Conservation (phyloP, 2,329 filamentous ascomycete genomes). For the Epicoccum sorghinum region DNA sequence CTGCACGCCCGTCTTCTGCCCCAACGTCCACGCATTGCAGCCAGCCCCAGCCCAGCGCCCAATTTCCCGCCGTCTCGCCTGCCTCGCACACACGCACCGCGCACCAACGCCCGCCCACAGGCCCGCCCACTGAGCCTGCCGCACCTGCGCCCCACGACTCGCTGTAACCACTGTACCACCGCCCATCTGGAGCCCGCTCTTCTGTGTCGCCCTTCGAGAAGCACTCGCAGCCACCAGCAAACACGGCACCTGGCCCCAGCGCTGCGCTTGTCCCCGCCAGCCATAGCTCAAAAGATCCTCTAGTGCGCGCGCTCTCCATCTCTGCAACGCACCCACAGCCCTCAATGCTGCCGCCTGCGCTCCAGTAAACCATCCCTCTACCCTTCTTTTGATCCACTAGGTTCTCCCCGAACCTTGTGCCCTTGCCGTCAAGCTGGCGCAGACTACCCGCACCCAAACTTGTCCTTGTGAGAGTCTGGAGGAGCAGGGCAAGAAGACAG, state of each 20-base stretch:
- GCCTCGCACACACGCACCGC: slow-evolving; percentile 1
- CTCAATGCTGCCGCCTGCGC: slow-evolving; percentile 37
- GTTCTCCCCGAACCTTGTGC: slow-evolving; percentile 45
- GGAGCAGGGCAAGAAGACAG: slow-evolving; percentile 41
- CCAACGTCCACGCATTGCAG: slow-evolving; percentile 12
- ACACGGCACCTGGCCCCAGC: slow-evolving; percentile 11
- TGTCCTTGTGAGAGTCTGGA: slow-evolving; percentile 44
- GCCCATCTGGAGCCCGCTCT: background rate
- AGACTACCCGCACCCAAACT: slow-evolving; percentile 38
- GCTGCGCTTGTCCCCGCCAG: slow-evolving; percentile 19
- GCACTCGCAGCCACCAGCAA: slow-evolving; percentile 30
- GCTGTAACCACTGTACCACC: slow-evolving; percentile 10
- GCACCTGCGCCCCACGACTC: slow-evolving; percentile 6
- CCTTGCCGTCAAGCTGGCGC: slow-evolving; percentile 47
- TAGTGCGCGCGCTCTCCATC: slow-evolving; percentile 12
- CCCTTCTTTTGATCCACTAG: slow-evolving; percentile 29
- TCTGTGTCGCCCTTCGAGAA: slow-evolving; percentile 43
- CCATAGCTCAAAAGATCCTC: slow-evolving; percentile 4
- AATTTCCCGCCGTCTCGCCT: slow-evolving; percentile 15
- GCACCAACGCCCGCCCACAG: background rate
- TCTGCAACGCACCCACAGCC: slow-evolving; percentile 19
- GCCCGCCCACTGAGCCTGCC: background rate
- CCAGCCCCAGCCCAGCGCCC: slow-evolving; percentile 11
- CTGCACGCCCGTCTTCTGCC: background rate
- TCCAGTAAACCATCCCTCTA: slow-evolving; percentile 27